Evolutionary conservation across 2,329 filamentous ascomycete genomes (phyloP).

Genomic region (Talaromyces sp.): DNA sequence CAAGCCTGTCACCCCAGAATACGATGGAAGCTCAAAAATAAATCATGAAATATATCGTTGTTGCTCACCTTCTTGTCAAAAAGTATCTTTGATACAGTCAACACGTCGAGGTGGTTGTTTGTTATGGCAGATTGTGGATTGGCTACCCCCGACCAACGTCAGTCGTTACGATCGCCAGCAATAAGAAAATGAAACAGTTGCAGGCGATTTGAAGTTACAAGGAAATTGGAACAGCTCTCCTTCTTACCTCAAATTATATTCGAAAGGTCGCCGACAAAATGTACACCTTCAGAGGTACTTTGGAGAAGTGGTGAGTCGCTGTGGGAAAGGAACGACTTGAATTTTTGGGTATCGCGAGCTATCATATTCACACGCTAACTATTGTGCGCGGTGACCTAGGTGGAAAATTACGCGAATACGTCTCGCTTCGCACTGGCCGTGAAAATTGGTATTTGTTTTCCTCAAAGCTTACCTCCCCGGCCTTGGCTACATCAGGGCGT

Average conservation of each 20-base stretch:
- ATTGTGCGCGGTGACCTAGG: background rate
- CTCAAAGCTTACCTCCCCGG: background rate
- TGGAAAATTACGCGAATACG: background rate
- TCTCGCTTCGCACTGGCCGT: background rate
- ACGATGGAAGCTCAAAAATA: background rate
- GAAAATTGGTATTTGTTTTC: background rate
- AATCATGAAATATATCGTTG: background rate
- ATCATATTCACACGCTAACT: background rate
- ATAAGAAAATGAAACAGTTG: background rate
- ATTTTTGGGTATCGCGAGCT: background rate
- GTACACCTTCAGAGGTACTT: background rate
- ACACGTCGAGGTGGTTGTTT: background rate
- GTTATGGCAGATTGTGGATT: background rate
- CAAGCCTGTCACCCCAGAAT: background rate
- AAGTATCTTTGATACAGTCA: background rate
- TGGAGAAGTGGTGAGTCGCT: background rate
- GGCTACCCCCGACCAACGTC: background rate
- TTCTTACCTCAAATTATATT: background rate
- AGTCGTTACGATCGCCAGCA: background rate
- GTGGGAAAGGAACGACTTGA: background rate
- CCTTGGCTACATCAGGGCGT: background rate
- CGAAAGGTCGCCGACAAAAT: background rate
- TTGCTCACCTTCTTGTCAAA: background rate
- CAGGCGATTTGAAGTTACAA: background rate
- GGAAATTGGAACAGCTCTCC: background rate